Evolutionary conservation across 2,329 filamentous ascomycete species (phyloP).

Genomic region (Conoideocrella luteorostrata): DNA sequence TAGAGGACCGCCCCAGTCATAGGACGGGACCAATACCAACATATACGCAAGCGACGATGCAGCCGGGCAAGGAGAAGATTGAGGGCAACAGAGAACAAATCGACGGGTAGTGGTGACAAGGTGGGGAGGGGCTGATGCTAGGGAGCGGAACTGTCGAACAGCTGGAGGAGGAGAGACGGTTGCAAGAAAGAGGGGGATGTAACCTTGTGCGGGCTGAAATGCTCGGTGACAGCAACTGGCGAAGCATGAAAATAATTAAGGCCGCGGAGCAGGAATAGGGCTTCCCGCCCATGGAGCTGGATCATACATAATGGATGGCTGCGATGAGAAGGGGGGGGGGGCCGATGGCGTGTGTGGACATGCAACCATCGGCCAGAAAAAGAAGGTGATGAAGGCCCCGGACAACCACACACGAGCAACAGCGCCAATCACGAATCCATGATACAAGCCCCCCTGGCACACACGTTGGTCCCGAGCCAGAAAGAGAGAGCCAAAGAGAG

Average conservation of each 20-base stretch:
- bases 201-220: conserved; percentile 7
- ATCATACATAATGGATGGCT: conserved; percentile 1
- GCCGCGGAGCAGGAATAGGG: conserved; percentile 4
- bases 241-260: neutral
- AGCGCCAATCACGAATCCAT: conserved; percentile 9
- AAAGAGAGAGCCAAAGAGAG: neutral
- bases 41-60: conserved; percentile 55
- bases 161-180: conserved; percentile 1
- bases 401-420: conserved; percentile 7
- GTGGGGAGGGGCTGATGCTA: neutral
- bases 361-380: conserved; percentile 10
- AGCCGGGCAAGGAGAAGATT: conserved; percentile 14
- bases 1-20: neutral
- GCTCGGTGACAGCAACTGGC: conserved; percentile 1
- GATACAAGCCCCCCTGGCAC: conserved; percentile 4
- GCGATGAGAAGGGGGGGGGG: conserved; percentile 5
- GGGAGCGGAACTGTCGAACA: neutral
- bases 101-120: neutral
- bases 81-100: neutral
- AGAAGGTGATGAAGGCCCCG: conserved; percentile 11
- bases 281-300: conserved; percentile 4
- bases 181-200: conserved; percentile 7
- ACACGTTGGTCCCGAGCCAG: conserved; percentile 3
- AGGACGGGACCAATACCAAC: conserved; percentile 43
- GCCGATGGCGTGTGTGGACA: conserved; percentile 5